A percentile compares a stretch with the other conserved stretches of the same genome.
phyloP scores from a whole-genome alignment of 768 basidiomycete species.

The Amanita fuliginea region DNA sequence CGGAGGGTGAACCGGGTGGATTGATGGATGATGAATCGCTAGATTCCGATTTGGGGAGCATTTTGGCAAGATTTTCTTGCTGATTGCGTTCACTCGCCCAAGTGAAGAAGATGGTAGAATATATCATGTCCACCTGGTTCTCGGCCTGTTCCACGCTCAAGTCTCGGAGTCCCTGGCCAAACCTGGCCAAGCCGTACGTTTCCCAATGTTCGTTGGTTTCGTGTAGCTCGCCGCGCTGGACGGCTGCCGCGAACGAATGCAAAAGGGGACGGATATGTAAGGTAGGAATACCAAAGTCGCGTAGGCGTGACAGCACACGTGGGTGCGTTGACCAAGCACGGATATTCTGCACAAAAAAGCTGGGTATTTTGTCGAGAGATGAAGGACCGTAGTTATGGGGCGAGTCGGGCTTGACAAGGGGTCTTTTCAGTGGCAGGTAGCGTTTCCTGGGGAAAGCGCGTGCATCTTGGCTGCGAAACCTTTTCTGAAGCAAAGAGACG shows the following conservation, averaged over 20 bases:
- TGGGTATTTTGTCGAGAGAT: constrained; percentile 13
- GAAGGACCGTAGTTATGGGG: neutral
- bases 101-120: constrained; percentile 40
- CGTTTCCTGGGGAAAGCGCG: neutral
- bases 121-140: constrained; percentile 31
- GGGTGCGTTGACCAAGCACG: constrained; percentile 24
- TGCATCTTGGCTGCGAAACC: neutral
- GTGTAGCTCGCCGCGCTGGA: constrained; percentile 22
- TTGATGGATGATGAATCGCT: constrained; percentile 25
- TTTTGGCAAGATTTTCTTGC: constrained; percentile 13
- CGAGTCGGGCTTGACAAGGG: neutral
- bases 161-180: constrained; percentile 22
- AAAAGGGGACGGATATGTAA: constrained; percentile 30
- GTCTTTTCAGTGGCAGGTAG: neutral
- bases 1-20: constrained; percentile 27
- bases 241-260: constrained; percentile 24
- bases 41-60: constrained; percentile 12
- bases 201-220: constrained; percentile 17
- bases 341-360: constrained; percentile 26
- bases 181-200: constrained; percentile 31
- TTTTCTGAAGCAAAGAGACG: neutral
- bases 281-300: constrained; percentile 36
- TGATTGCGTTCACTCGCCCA: constrained; percentile 36
- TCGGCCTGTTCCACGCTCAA: neutral
- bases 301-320: constrained; percentile 27